phyloP scores from a whole-genome alignment of 163 green algal species.

The Scenedesmus sp. region DNA sequence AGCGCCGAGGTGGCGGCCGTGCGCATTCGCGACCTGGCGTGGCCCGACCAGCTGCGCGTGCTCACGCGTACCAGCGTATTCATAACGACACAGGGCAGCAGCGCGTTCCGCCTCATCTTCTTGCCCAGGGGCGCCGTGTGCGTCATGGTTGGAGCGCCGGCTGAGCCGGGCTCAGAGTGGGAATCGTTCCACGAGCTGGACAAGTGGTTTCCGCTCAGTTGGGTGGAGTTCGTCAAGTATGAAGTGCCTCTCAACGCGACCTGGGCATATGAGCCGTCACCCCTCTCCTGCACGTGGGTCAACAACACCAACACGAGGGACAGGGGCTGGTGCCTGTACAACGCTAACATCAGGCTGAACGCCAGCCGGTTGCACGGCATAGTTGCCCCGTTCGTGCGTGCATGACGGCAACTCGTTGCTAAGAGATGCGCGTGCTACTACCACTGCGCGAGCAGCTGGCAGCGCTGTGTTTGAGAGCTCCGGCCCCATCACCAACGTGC shows the following conservation, averaged over 20 bases:
- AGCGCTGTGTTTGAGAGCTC: neutral
- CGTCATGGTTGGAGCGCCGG: neutral
- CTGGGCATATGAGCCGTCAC: neutral
- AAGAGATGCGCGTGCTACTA: too few relatives aligned
- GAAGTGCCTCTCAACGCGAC: neutral
- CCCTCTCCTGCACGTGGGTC: neutral
- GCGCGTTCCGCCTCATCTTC: conserved; percentile 16
- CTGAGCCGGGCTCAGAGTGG: neutral
- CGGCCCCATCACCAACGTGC: neutral
- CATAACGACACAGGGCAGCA: conserved; percentile 29
- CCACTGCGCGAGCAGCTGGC: too few relatives aligned
- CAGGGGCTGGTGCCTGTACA: conserved; percentile 14
- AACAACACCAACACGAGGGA: too few relatives aligned
- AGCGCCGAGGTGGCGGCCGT: neutral
- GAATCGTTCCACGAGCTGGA: conserved; percentile 7
- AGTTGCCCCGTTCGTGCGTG: too few relatives aligned
- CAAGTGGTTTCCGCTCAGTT: conserved; percentile 11
- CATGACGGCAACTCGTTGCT: too few relatives aligned
- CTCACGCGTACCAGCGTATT: neutral
- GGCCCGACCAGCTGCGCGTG: neutral
- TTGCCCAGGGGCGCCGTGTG: neutral
- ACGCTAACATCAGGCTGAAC: conserved; percentile 1
- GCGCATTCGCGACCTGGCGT: conserved; percentile 1
- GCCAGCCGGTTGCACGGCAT: too few relatives aligned
- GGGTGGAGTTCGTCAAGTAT: neutral